These are phyloP conservation scores for Jimgerdemannia flammicorona DNA, from an alignment of 192 early-diverging fungal genomes.

Conservation along the genomic window DNA sequence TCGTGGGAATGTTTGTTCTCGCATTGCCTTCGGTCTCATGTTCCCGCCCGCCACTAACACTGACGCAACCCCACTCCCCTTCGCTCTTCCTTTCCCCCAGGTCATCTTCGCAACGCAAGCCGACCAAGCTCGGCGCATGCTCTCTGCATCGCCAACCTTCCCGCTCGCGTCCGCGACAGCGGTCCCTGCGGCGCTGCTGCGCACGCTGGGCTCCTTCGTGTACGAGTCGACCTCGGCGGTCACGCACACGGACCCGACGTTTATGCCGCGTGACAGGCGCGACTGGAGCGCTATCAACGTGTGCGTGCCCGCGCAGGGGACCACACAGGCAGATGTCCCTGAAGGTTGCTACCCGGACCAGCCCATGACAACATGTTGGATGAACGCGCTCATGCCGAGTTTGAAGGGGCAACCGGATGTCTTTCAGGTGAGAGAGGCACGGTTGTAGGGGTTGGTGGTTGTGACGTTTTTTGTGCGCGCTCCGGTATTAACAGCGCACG, in stretches of 20 bases:
- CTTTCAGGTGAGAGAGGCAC: slow-evolving; percentile 13
- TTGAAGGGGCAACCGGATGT: slow-evolving; percentile 26
- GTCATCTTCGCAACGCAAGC: slow-evolving; percentile 38
- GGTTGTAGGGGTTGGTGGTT: too few species aligned
- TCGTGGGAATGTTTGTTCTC: too few species aligned
- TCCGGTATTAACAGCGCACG: too few species aligned
- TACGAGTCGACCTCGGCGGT: slow-evolving; percentile 36
- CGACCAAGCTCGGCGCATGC: slow-evolving; percentile 24
- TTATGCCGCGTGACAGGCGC: slow-evolving; percentile 30
- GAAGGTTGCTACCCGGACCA: slow-evolving; percentile 5
- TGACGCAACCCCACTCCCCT: slow-evolving; percentile 13
- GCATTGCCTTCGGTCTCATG: too few species aligned
- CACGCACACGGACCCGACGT: slow-evolving; percentile 35
- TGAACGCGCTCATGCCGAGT: slow-evolving; percentile 40
- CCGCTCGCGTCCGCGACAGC: neutral
- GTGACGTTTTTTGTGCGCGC: too few species aligned
- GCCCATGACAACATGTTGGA: slow-evolving; percentile 46
- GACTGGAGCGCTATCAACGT: slow-evolving; percentile 48
- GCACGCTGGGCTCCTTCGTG: slow-evolving; percentile 27
- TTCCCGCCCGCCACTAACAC: slow-evolving; percentile 10
- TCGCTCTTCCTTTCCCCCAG: slow-evolving; percentile 4
- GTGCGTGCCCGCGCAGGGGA: neutral
- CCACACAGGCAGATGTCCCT: neutral
- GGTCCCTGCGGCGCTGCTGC: slow-evolving; percentile 21
- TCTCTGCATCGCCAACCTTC: slow-evolving; percentile 4